Conservation (phyloP, 805 yeast species). For the Vanderwaltozyma verrucispora region DNA sequence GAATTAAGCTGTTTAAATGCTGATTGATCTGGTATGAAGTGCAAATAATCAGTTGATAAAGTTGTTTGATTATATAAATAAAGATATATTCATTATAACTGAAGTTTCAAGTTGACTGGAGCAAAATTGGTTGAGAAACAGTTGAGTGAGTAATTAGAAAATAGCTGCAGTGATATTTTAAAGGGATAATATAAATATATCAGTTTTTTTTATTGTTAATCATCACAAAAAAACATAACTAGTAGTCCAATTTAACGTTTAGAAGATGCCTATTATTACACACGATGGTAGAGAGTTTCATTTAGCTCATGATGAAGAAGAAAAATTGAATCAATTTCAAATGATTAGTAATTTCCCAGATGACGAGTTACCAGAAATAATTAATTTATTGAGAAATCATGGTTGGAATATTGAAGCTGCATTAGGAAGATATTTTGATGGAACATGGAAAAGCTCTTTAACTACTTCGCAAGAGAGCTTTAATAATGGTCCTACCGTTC, state of each 20-base stretch:
- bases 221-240: no score
- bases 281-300: slow-evolving; percentile 20
- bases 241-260: no score
- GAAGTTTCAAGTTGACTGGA: no score
- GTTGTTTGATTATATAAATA: no score
- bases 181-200: no score
- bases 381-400: slow-evolving; percentile 38
- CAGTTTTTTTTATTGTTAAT: no score
- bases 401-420: slow-evolving; percentile 56
- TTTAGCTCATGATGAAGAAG: slow-evolving; percentile 34
- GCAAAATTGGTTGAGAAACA: no score
- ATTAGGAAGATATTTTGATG: slow-evolving; percentile 52
- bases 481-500: slow-evolving; percentile 1
- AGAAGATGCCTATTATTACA: slow-evolving; percentile 21
- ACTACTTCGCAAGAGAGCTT: neutral
- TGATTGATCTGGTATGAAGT: no score
- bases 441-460: slow-evolving; percentile 29
- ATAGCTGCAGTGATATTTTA: neutral
- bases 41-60: no score
- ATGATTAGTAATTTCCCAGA: slow-evolving; percentile 41
- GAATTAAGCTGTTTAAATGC: no score
- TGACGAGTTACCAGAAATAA: slow-evolving; percentile 37
- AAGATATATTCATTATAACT: no score
- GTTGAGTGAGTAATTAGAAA: neutral
- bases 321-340: slow-evolving; percentile 38